Base-by-base conservation (phyloP, 208 protist species). In the Acanthamoeba sp. region DNA sequence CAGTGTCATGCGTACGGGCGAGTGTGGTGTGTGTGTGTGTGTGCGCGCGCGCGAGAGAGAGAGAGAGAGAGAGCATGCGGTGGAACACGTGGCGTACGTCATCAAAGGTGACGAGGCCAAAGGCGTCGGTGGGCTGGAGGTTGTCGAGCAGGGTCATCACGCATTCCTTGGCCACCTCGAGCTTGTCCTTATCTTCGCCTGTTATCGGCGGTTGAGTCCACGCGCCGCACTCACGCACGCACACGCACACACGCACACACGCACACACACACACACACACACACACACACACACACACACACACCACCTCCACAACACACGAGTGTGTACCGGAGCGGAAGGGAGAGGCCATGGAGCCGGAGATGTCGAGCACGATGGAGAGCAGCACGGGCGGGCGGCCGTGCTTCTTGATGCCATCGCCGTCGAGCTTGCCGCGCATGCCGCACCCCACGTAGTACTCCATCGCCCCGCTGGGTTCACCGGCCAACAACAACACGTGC, bases 391-490 rank as follows among this genome's bases (percentile, higher is more conserved):
- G 62, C 62, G 62, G 62, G 9, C 62, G 62, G n/a, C 62, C 62
- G 62, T 69, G 62, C 10, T 36, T 29, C 29, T 36, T 29, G 29
- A 69, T 69, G 62, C 62, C 62, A 6, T 69, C 62, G 3, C 62
- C 62, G 29, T 69, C 62, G 29, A 69, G 62, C 62, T 36, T 69
- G 62, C 62, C 7, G 62, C 62, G 62, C 62, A 69, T 69, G 62
- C 62, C 62, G 62, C 62, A 69, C 4, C 62, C 62, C 24, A 69
- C 62, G 27, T 69, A 69, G 62, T 69, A 20, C 62, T 69, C 62
- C 62, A 69, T 69, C 62, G 0, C 29, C 29, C 62, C 62, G 29
- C 62, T 69, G 62, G 2, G 3, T 4, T 69, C 48, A 20, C 48
- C 48, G 16, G 22, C 1, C 1, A 20, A 52, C 45, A 0, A 22